Conservation (phyloP, 805 yeast species). For the Candida stauntonica region DNA sequence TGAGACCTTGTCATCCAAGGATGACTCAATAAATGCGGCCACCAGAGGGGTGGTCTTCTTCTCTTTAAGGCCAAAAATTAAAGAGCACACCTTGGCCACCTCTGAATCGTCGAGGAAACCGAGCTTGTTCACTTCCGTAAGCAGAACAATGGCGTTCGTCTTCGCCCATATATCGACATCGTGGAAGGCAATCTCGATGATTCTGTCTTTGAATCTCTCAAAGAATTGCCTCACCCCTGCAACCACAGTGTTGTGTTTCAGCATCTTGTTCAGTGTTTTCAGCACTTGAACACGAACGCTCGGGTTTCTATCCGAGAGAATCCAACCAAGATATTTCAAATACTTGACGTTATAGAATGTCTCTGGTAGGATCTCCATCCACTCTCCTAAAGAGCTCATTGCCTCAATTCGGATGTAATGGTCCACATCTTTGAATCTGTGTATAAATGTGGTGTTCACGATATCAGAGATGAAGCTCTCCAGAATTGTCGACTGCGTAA, state of each 20-base stretch:
- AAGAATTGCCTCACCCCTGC: constrained; percentile 75
- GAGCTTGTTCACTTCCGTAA: constrained; percentile 49
- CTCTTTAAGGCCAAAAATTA: constrained; percentile 34
- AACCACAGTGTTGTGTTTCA: constrained; percentile 40
- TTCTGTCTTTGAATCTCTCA: constrained; percentile 61
- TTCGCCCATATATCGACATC: constrained; percentile 57
- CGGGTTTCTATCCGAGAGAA: constrained; percentile 65
- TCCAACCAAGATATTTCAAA: constrained; percentile 79
- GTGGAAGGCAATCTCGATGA: constrained; percentile 56
- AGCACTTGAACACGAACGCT: constrained; percentile 63
- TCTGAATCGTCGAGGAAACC: constrained; percentile 67
- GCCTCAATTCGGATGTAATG: constrained; percentile 68
- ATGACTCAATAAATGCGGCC: constrained; percentile 47
- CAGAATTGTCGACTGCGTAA: constrained; percentile 47
- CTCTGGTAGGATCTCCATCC: constrained; percentile 73
- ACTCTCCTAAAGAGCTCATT: constrained; percentile 53
- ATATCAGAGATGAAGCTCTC: constrained; percentile 61
- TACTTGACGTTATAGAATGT: constrained; percentile 64
- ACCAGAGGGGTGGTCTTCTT: constrained; percentile 39
- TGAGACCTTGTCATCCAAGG: constrained; percentile 36
- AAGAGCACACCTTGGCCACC: constrained; percentile 37
- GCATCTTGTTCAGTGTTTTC: constrained; percentile 47
- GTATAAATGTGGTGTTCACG: constrained; percentile 61
- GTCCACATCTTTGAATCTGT: constrained; percentile 79
- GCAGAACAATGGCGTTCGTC: constrained; percentile 43